phyloP scores from a whole-genome alignment of 805 yeast species.

The Metschnikowia colocasiae region DNA sequence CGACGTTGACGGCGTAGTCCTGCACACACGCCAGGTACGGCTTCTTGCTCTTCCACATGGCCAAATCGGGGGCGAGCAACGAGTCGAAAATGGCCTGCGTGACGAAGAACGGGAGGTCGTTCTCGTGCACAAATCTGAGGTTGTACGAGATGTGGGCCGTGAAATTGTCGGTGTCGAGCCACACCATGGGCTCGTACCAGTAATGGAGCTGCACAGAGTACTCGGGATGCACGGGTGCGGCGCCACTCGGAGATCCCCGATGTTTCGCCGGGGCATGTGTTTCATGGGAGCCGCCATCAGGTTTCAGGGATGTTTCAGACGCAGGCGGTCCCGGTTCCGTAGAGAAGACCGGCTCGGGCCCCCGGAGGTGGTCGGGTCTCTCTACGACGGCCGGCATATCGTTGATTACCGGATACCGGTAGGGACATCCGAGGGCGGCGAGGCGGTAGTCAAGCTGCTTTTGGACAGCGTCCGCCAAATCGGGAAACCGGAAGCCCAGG shows the following conservation, averaged over 20 bases:
- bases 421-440: conserved; percentile 6
- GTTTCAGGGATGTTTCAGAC: too few species aligned
- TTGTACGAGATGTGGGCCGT: conserved; percentile 37
- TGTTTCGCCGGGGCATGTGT: too few species aligned
- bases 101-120: conserved; percentile 60
- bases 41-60: conserved; percentile 4
- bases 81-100: conserved; percentile 43
- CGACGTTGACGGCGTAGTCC: conserved; percentile 9
- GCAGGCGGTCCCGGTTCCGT: not conserved
- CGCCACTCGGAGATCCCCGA: too few species aligned
- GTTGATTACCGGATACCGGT: conserved; percentile 12
- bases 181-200: conserved; percentile 42
- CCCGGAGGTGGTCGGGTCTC: conserved; percentile 1
- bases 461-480: conserved; percentile 51
- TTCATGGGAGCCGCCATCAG: too few species aligned
- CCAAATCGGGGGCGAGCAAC: conserved; percentile 28
- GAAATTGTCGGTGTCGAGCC: conserved; percentile 38
- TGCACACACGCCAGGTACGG: conserved; percentile 4
- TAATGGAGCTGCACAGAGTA: conserved; percentile 32
- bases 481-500: conserved; percentile 58
- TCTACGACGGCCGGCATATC: conserved; percentile 10
- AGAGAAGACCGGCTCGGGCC: conserved; percentile 1
- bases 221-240: not conserved
- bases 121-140: conserved; percentile 44
- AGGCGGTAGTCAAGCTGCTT: conserved; percentile 27